Percentiles rank a stretch among this genome's conserved stretches.
Evolutionary conservation across 805 yeast species (phyloP).

Genomic region (Cyberlindnera mycetangii): DNA sequence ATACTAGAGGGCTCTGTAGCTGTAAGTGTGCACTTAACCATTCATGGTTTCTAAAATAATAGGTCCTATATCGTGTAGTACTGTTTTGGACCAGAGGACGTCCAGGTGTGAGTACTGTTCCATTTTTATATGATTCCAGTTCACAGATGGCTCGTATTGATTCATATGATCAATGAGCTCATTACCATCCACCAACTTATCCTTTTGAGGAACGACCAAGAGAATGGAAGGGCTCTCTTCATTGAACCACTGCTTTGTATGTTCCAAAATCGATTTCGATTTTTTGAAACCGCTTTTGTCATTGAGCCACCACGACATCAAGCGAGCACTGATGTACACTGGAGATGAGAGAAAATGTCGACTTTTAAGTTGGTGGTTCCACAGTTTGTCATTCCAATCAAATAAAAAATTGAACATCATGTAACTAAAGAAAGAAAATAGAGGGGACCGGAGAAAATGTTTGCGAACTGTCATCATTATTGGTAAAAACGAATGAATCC

Average conservation of each 20-base stretch:
- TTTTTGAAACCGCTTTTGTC: slow-evolving; percentile 39
- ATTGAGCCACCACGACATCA: slow-evolving; percentile 93
- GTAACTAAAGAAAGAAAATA: slow-evolving; percentile 67
- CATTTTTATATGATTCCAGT: slow-evolving; percentile 36
- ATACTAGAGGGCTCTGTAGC: too few relatives aligned
- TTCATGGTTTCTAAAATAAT: neutral
- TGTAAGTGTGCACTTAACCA: neutral
- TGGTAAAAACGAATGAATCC: slow-evolving; percentile 76
- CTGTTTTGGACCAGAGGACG: slow-evolving; percentile 89
- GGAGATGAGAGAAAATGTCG: slow-evolving; percentile 86
- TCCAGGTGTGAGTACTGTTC: slow-evolving; percentile 81
- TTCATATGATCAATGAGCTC: slow-evolving; percentile 62
- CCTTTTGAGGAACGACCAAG: slow-evolving; percentile 69
- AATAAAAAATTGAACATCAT: slow-evolving; percentile 83
- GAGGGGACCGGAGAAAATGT: slow-evolving; percentile 42
- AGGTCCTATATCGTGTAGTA: slow-evolving; percentile 59
- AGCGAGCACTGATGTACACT: slow-evolving; percentile 69
- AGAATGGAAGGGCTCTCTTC: slow-evolving; percentile 54
- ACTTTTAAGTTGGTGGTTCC: slow-evolving; percentile 66
- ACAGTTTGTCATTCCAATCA: slow-evolving; percentile 79
- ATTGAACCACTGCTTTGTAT: slow-evolving; percentile 52
- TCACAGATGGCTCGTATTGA: slow-evolving; percentile 44
- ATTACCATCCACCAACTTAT: slow-evolving; percentile 74
- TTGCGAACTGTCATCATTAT: slow-evolving; percentile 60
- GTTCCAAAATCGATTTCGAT: slow-evolving; percentile 46